These are phyloP conservation scores for Scheffersomyces ergatensis DNA, from an alignment of 805 yeast genomes.

Conservation along the genomic window DNA sequence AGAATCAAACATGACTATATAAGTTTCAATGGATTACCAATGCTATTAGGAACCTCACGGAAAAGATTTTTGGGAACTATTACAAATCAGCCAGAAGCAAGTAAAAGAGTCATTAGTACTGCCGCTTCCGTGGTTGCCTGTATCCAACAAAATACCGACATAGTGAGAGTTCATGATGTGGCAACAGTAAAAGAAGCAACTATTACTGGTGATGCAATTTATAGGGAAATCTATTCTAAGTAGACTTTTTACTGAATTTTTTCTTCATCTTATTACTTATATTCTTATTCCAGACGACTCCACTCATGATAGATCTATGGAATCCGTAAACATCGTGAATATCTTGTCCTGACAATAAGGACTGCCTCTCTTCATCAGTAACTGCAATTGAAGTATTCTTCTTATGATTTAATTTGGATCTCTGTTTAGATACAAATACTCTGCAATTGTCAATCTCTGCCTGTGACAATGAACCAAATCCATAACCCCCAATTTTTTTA, in stretches of 20 bases:
- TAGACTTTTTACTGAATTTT: constrained; percentile 18
- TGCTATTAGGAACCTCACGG: constrained; percentile 84
- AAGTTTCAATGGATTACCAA: constrained; percentile 55
- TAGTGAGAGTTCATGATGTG: constrained; percentile 88
- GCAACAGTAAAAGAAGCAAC: constrained; percentile 46
- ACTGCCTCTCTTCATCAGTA: constrained; percentile 38
- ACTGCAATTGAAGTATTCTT: constrained; percentile 31
- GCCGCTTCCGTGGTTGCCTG: constrained; percentile 73
- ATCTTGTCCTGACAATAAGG: constrained; percentile 18
- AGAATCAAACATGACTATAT: constrained; percentile 22
- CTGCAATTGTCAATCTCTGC: constrained; percentile 79
- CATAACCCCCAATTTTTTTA: constrained; percentile 62
- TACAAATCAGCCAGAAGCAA: constrained; percentile 55
- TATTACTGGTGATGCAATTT: constrained; percentile 71
- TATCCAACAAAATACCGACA: constrained; percentile 69
- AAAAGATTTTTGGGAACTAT: constrained; percentile 81
- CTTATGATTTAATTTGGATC: constrained; percentile 38
- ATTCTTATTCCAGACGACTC: constrained; percentile 64
- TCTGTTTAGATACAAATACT: constrained; percentile 67
- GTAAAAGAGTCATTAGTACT: constrained; percentile 72
- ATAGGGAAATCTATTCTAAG: constrained; percentile 26
- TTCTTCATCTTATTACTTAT: constrained; percentile 54
- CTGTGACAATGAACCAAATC: constrained; percentile 73
- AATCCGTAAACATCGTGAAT: constrained; percentile 46
- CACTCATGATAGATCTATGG: constrained; percentile 45